Base-by-base conservation (phyloP, 495 filamentous ascomycete genomes). In the Lasiosphaeris hirsuta region DNA sequence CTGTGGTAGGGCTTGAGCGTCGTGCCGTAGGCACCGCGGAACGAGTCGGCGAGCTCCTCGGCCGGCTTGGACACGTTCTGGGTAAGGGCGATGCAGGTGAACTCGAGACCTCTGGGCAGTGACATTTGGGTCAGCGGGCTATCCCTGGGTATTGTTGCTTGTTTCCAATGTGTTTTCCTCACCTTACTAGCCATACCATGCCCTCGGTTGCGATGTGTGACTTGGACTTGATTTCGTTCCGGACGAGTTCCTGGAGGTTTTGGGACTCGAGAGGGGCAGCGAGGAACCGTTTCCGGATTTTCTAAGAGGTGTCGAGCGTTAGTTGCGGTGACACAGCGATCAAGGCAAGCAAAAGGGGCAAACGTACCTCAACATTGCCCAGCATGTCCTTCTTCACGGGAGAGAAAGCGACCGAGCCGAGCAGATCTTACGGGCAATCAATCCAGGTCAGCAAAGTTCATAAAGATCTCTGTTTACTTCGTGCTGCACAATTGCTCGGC, bases 1-100 rank as follows among this genome's bases (percentile, higher is more conserved):
- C 77, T 82, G 81, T 98, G 94, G 77, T 96, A 87, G 30, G 85
- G 88, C 76, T 93, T 96, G 64, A 98, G 89, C 53, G 93, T 95
- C 54, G 71, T 74, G 65, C 77, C 82, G 76, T 97, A 98, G 59
- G 94, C 90, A 54, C 68, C 73, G 63, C 89, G 87, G 86, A 98
- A 98, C 51, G 92, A 96, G 56, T 78, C 74, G 30, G 86, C 79
- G 59, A 97, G 89, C 73, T 97, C 92, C 64, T 89, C 79, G 54
- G 68, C 51, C 18, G 81, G 62, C 69, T 86, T 81, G 55, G 76
- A 67, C 57, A 90, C 61, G 78, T 94, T 97, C 64, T 85, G 79
- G 67, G 85, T 85, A 39, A 98, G 87, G 51, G 89, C 88, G 66
- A 89, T 81, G 63, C 84, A 81, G 34, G 93, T 97, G 79, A 98